Conservation (phyloP, 345 rosid species). For the Gossypioides kirkii region DNA sequence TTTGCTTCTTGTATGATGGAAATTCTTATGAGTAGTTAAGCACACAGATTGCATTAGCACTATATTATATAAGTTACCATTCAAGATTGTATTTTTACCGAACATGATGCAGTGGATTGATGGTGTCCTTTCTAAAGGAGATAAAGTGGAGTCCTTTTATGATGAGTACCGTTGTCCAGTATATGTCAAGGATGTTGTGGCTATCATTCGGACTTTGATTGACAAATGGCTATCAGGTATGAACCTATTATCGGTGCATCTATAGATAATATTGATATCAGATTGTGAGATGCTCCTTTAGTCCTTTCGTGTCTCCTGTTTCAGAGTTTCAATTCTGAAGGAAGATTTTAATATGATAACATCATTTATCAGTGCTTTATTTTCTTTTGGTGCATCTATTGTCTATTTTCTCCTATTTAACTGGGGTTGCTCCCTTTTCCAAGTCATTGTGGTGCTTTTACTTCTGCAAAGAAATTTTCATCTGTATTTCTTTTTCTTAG, state of each 20-base stretch:
- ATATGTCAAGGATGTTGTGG: conserved; percentile 72
- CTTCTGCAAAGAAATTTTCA: neutral
- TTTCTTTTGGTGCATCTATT: neutral
- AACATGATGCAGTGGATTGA: conserved; percentile 73
- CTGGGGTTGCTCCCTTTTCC: neutral
- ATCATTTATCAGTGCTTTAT: neutral
- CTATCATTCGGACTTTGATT: conserved; percentile 36
- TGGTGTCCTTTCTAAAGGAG: conserved; percentile 61
- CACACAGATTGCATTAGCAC: neutral
- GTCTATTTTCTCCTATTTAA: neutral
- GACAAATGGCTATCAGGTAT: conserved; percentile 62
- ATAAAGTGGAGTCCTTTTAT: conserved; percentile 56
- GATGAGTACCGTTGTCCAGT: conserved; percentile 93
- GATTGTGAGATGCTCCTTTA: neutral
- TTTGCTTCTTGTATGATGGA: conserved; percentile 2
- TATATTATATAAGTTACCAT: neutral
- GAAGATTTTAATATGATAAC: neutral
- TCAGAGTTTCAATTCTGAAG: neutral
- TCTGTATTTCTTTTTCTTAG: neutral
- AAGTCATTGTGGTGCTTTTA: neutral
- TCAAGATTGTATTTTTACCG: neutral
- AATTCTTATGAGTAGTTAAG: neutral
- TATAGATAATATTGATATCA: neutral
- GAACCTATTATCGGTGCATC: neutral
- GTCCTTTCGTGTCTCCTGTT: neutral